These are phyloP conservation scores for Xylaria sp. DNA, from an alignment of 2,329 filamentous ascomycete species.

Conservation along the genomic window DNA sequence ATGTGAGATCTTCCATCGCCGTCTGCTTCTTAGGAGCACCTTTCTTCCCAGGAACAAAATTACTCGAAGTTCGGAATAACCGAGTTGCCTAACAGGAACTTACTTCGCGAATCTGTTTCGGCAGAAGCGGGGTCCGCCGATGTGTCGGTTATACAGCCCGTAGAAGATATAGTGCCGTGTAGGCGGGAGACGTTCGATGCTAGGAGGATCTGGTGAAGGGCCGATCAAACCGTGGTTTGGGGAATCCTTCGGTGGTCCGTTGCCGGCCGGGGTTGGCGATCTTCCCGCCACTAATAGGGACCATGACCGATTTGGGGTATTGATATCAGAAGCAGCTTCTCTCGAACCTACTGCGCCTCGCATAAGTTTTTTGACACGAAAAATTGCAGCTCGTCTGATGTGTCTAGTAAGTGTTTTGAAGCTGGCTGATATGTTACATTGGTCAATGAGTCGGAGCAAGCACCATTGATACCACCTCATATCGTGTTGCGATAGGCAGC, in stretches of 20 bases:
- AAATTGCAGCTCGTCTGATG: background rate
- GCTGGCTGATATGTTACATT: background rate
- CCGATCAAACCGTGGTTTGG: background rate
- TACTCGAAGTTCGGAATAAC: too few species aligned
- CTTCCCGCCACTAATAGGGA: background rate
- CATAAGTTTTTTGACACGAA: background rate
- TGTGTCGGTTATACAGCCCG: background rate
- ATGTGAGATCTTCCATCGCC: too few species aligned
- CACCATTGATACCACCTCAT: background rate
- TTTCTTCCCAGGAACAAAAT: too few species aligned
- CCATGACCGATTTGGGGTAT: background rate
- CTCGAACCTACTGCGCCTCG: background rate
- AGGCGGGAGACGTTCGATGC: background rate
- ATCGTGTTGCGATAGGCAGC: background rate
- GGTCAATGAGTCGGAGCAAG: background rate
- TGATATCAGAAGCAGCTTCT: background rate
- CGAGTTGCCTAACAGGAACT: too few species aligned
- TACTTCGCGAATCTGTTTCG: background rate
- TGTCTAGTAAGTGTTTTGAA: background rate
- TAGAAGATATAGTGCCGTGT: background rate
- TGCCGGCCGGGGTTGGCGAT: background rate
- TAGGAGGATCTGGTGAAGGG: slow-evolving; percentile 3
- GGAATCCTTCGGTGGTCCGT: background rate
- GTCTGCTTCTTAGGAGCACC: too few species aligned
- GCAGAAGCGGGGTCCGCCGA: background rate